phyloP scores from a whole-genome alignment of 2,329 filamentous ascomycete genomes.

The Fusarium globosum region DNA sequence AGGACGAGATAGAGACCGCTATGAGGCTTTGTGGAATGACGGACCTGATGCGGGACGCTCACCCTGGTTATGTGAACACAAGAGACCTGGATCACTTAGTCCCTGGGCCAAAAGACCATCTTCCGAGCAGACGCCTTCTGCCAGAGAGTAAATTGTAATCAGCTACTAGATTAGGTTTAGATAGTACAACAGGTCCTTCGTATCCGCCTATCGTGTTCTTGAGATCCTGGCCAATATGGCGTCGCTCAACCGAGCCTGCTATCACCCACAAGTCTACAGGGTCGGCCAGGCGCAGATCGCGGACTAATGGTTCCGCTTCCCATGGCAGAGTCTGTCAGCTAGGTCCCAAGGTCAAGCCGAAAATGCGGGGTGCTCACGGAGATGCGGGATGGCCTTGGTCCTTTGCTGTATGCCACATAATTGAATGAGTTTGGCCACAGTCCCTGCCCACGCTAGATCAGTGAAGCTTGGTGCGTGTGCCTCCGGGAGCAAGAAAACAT shows the following conservation, averaged over 20 bases:
- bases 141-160: not conserved
- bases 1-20: not conserved
- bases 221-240: not conserved
- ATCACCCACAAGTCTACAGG: not conserved
- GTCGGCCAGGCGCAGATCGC: rapidly evolving
- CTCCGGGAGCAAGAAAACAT: too few relatives aligned
- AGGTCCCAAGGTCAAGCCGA: rapidly evolving
- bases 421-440: not conserved
- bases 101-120: not conserved
- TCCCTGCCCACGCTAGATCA: too few relatives aligned
- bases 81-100: not conserved
- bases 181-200: not conserved
- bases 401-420: not conserved
- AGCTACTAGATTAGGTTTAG: rapidly evolving
- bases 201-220: not conserved
- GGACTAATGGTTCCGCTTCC: not conserved
- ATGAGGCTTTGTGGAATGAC: not conserved
- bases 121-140: not conserved
- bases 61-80: not conserved
- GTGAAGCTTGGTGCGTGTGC: not conserved
- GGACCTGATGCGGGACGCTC: not conserved
- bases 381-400: not conserved
- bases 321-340: not conserved
- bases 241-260: not conserved
- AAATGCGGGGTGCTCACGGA: not conserved